A percentile compares a stretch with the other conserved stretches of the same genome.
Evolutionary conservation across 352 stramenopile genomes (phyloP).

Genomic region (Pythium periplocum): DNA sequence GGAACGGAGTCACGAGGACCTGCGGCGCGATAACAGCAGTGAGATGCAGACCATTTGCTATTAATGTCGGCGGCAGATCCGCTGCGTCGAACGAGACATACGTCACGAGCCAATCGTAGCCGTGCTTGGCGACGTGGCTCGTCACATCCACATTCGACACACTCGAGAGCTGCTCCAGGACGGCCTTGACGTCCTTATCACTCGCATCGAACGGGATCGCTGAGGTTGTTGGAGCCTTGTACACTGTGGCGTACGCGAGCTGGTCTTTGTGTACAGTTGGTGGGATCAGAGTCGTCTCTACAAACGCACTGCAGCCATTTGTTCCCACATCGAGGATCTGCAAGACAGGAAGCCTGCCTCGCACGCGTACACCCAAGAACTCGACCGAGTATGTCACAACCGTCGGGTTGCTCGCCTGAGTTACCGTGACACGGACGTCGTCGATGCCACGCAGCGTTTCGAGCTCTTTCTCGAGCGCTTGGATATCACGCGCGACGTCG

Average conservation of each 20-base stretch:
- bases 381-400: conserved; percentile 89
- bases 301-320: conserved; percentile 89
- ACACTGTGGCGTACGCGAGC: conserved; percentile 74
- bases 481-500: conserved; percentile 35
- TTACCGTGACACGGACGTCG: conserved; percentile 60
- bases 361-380: conserved; percentile 88
- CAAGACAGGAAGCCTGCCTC: conserved; percentile 83
- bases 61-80: conserved; percentile 17
- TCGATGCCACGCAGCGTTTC: conserved; percentile 61
- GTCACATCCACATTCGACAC: conserved; percentile 89
- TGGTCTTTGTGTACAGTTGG: conserved; percentile 33
- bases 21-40: conserved; percentile 35
- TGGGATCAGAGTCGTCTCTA: conserved; percentile 5
- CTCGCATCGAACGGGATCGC: conserved; percentile 89
- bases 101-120: conserved; percentile 90
- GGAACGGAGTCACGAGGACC: conserved; percentile 47
- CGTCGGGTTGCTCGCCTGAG: conserved; percentile 35
- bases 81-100: conserved; percentile 78
- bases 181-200: conserved; percentile 89
- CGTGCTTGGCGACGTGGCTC: conserved; percentile 73
- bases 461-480: conserved; percentile 57
- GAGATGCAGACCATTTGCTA: conserved; percentile 47
- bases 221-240: conserved; percentile 86
- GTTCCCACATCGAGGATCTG: conserved; percentile 85
- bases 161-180: conserved; percentile 86